phyloP scores from a whole-genome alignment of 768 basidiomycete genomes.

The Lactifluus echinatus region DNA sequence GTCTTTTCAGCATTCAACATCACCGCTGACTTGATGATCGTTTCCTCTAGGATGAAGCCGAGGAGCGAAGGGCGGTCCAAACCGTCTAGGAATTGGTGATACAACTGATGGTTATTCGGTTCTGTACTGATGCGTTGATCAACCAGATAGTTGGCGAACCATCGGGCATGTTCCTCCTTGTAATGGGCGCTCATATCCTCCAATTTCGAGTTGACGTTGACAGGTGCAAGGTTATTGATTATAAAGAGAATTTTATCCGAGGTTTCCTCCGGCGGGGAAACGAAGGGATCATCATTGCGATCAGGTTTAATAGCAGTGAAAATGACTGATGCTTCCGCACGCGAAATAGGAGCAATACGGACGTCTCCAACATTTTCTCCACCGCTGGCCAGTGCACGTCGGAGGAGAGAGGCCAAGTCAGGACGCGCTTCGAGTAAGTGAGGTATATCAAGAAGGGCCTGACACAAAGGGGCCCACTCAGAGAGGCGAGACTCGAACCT shows the following conservation, averaged over 20 bases:
- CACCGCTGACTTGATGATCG: slow-evolving; percentile 74
- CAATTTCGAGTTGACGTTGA: slow-evolving; percentile 84
- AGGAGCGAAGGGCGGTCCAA: slow-evolving; percentile 59
- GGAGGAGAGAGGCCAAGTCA: slow-evolving; percentile 63
- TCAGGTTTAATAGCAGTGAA: slow-evolving; percentile 80
- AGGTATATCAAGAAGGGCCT: slow-evolving; percentile 79
- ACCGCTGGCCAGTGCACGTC: slow-evolving; percentile 53
- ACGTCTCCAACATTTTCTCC: slow-evolving; percentile 35
- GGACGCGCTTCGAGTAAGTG: slow-evolving; percentile 81
- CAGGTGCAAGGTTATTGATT: slow-evolving; percentile 93
- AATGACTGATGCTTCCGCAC: slow-evolving; percentile 40
- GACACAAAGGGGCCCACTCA: slow-evolving; percentile 91
- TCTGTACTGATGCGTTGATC: slow-evolving; percentile 93
- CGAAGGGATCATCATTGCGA: slow-evolving; percentile 47
- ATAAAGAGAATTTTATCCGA: slow-evolving; percentile 96
- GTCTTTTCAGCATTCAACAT: slow-evolving; percentile 90
- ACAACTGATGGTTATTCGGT: slow-evolving; percentile 93
- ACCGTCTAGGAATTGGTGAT: slow-evolving; percentile 87
- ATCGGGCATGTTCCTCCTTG: slow-evolving; percentile 74
- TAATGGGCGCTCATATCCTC: slow-evolving; percentile 81
- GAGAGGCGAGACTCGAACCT: slow-evolving; percentile 80
- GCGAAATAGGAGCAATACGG: slow-evolving; percentile 25
- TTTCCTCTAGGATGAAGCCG: slow-evolving; percentile 87
- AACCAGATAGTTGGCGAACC: slow-evolving; percentile 98
- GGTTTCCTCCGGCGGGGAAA: slow-evolving; percentile 71